Conservation (phyloP, 768 basidiomycete genomes). For the Trametes cinnabarina region DNA sequence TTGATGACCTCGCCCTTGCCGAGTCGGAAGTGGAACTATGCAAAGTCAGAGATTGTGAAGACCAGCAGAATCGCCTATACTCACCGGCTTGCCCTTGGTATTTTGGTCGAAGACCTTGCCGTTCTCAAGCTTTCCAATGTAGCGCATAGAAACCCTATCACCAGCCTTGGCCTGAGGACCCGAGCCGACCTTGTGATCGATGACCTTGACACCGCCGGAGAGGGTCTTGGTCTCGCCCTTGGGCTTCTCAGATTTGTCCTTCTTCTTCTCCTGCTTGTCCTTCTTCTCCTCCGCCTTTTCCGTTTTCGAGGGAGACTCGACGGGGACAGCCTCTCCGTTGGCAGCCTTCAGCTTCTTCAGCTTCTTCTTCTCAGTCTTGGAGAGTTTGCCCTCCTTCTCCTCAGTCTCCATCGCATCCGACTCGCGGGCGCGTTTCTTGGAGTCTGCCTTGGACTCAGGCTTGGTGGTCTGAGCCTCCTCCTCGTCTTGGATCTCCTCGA, state of each 20-base stretch:
- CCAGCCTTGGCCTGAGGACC: conserved; percentile 90
- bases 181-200: conserved; percentile 74
- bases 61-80: conserved; percentile 26
- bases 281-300: conserved; percentile 31
- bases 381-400: conserved; percentile 38
- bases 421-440: conserved; percentile 70
- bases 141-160: conserved; percentile 80
- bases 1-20: conserved; percentile 93
- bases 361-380: conserved; percentile 65
- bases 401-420: conserved; percentile 48
- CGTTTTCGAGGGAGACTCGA: conserved; percentile 35
- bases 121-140: conserved; percentile 84
- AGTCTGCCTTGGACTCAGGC: conserved; percentile 11
- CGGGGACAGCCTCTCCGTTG: conserved; percentile 41
- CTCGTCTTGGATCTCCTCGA: conserved; percentile 65
- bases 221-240: conserved; percentile 28
- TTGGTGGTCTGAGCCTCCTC: conserved; percentile 3
- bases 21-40: conserved; percentile 72
- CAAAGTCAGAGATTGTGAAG: background rate
- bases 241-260: conserved; percentile 32
- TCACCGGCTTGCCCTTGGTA: conserved; percentile 80
- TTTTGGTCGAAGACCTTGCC: conserved; percentile 81
- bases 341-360: conserved; percentile 71
- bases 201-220: conserved; percentile 61
- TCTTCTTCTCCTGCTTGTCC: conserved; percentile 33